Evolutionary conservation across 2,329 filamentous ascomycete species (phyloP).

Genomic region (Fusarium graminum): DNA sequence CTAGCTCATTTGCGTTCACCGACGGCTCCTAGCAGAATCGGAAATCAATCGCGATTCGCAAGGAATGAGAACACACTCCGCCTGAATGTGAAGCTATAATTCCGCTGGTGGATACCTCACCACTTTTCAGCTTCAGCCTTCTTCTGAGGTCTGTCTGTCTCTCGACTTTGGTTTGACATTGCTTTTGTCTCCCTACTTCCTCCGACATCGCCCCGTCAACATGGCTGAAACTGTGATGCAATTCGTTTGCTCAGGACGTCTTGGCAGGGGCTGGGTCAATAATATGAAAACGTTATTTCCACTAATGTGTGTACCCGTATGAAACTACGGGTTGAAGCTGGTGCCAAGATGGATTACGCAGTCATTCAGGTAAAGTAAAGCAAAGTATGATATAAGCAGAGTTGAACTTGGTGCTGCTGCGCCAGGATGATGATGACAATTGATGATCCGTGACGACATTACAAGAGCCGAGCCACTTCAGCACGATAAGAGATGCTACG

Average conservation of each 20-base stretch:
- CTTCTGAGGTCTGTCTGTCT: not conserved
- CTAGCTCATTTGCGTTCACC: conserved; percentile 13
- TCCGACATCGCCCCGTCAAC: conserved; percentile 12
- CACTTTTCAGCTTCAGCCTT: conserved; percentile 15
- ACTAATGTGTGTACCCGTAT: conserved; percentile 6
- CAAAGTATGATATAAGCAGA: conserved; percentile 7
- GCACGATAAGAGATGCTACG: conserved; percentile 23
- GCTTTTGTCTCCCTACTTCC: not conserved
- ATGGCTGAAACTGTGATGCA: conserved; percentile 42
- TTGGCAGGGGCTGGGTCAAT: conserved; percentile 45
- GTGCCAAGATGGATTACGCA: conserved; percentile 31
- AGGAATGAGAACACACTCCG: conserved; percentile 32
- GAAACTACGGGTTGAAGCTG: not conserved
- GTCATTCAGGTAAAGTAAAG: conserved; percentile 11
- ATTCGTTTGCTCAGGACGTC: conserved; percentile 29
- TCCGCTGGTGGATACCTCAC: conserved; percentile 17
- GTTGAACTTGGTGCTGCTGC: conserved; percentile 23
- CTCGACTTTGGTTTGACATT: conserved; percentile 7
- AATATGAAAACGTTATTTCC: conserved; percentile 15
- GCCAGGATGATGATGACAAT: conserved; percentile 35
- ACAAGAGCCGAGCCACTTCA: conserved; percentile 26
- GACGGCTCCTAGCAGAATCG: conserved; percentile 14
- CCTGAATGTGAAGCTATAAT: conserved; percentile 22
- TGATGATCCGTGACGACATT: conserved; percentile 39
- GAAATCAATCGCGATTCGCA: conserved; percentile 18